Conservation (phyloP, 2,329 filamentous ascomycete genomes). For the Zymoseptoria ardabiliae region DNA sequence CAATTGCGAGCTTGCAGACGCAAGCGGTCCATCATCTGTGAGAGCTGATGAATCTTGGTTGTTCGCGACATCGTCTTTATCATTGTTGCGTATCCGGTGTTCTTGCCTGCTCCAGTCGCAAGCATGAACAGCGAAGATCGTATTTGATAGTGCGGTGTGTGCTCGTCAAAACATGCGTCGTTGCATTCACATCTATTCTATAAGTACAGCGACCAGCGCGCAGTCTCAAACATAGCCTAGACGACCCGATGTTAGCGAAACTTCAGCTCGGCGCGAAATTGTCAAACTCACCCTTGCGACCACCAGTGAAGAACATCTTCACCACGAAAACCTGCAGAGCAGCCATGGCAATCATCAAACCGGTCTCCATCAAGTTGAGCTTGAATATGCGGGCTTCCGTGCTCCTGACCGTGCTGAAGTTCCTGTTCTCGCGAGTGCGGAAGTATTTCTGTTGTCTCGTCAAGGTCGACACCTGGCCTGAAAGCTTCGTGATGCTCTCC, state of each 20-base stretch:
- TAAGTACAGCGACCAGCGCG: constrained; percentile 9
- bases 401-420: constrained; percentile 95
- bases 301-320: constrained; percentile 94
- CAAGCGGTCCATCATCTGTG: no score
- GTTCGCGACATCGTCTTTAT: no score
- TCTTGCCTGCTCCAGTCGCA: no score
- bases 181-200: not conserved
- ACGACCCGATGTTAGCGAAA: not conserved
- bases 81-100: no score
- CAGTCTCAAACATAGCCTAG: constrained; percentile 18
- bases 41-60: no score
- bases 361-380: constrained; percentile 88
- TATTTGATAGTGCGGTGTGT: no score
- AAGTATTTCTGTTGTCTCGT: constrained; percentile 99
- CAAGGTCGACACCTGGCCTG: constrained; percentile 85
- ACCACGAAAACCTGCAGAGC: constrained; percentile 95
- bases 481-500: constrained; percentile 92
- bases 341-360: constrained; percentile 91
- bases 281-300: constrained; percentile 50
- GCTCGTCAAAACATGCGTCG: not conserved
- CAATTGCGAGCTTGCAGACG: no score
- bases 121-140: no score
- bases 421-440: constrained; percentile 95
- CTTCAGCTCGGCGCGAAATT: not conserved
- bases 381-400: constrained; percentile 96